Evolutionary conservation across 2,329 filamentous ascomycete species (phyloP), one percentile per base, ranked within the genome.

Genomic region (Pyrenochaeta sp.): DNA sequence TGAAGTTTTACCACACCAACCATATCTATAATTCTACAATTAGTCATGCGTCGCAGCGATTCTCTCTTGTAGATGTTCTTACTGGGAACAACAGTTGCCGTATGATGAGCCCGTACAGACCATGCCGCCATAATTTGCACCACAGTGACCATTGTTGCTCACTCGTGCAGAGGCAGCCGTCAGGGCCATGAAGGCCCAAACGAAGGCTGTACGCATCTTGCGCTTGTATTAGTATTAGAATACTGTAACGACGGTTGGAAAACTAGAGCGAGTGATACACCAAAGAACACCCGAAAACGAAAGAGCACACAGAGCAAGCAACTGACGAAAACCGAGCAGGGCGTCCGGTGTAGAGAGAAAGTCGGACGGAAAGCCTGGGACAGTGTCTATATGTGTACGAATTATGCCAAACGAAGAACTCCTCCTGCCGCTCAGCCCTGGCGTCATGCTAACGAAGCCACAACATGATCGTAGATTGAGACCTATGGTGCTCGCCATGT

Each of bases 1-100:
- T 46, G 40, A 46, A 9, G 50, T 36, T 22, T 24, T 45, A 25
- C 50, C 50, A 27, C 50, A 52, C 39, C 40, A 52, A 22, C 40
- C 40, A 25, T 52, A 52, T 37, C 50, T 52, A 12, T 10, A 27
- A n/a, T 28, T 32, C 43, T n/a, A 36, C n/a, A 25, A 8, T 45
- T 28, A 45, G 25, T 30, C n/a, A 22, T 30, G 15, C 8, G 5
- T 25, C 30, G 22, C 19, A 39, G 15, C 4, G 3, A 46, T 24
- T 30, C 15, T 6, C n/a, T 2, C 27, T 5, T 30, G 24, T 27
- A 46, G 44, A 1, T 46, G 27, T 45, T 19, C 27, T 32, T 3
- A 25, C 50, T 45, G 50, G 15, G 50, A 52, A 46, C 50, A 52
- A 25, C 50, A 52, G 10, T 52, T 36, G n/a, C 50, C 50, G 27